Percentiles rank a stretch among this genome's conserved stretches.
Evolutionary conservation across 805 yeast genomes (phyloP).

Genomic region (Lachancea cidri): DNA sequence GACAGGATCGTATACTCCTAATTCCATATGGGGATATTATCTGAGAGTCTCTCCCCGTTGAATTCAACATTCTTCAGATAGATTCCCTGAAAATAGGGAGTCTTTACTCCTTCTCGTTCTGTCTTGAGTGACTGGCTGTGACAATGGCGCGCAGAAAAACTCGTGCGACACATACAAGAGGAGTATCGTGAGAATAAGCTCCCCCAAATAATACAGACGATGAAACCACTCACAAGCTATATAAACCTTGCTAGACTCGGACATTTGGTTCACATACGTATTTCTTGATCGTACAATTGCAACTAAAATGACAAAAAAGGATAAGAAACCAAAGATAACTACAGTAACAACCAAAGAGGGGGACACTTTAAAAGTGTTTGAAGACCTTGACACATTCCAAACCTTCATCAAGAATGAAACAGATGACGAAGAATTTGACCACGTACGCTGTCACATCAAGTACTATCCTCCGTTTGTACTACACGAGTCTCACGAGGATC

Average conservation of each 20-base stretch:
- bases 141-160: neutral
- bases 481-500: constrained; percentile 60
- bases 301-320: constrained; percentile 31
- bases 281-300: too few species aligned
- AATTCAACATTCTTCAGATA: neutral
- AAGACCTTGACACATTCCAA: constrained; percentile 58
- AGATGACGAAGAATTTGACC: constrained; percentile 70
- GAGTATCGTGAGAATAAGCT: neutral
- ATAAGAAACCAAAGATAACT: constrained; percentile 28
- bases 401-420: constrained; percentile 63
- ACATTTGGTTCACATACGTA: too few species aligned
- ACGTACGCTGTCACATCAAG: constrained; percentile 58
- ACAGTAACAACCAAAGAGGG: constrained; percentile 28
- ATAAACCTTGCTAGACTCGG: too few species aligned
- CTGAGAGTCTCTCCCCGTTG: too few species aligned
- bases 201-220: neutral
- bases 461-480: constrained; percentile 73
- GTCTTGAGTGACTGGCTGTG: neutral
- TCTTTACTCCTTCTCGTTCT: neutral
- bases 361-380: constrained; percentile 42
- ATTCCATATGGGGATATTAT: too few species aligned
- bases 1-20: too few species aligned
- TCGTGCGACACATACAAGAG: neutral
- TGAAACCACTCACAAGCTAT: neutral
- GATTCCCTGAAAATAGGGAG: neutral